Evolutionary conservation across 768 basidiomycete species (phyloP), one percentile per base, ranked within the genome.

Genomic region (Boletus fagicola): DNA sequence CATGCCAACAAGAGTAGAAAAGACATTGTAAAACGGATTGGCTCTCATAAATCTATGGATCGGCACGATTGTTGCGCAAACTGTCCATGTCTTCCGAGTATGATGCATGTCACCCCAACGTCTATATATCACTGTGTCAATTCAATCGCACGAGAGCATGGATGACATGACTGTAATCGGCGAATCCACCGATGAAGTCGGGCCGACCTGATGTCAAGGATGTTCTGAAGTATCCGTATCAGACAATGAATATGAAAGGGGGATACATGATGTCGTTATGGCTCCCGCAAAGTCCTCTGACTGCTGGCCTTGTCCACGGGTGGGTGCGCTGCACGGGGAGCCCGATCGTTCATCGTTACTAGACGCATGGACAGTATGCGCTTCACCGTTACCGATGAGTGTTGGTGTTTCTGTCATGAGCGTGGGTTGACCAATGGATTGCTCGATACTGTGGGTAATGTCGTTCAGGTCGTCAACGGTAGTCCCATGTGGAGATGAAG

Each of bases 131-230:
- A 55, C 30, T 47, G 53, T 62, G 54, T 47, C 48, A 33, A 49
- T 56, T 53, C 44, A 53, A 53, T 57, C 46, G 40, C 43, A 39
- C 36, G 44, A 51, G 54, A 56, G 59, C 45, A 53, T 33, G 24
- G 43, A 44, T 50, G 52, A 49, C 44, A 56, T 38, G 60, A 36
- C 43, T 58, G 33, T 54, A 62, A 58, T 58, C 42, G 49, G 59
- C 28, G 46, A 50, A 53, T 61, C 60, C 53, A 51, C 79, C 5
- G 77, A 76, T 30, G 79, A 77, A 50, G 81, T 80, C 40, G 76
- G 76, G 39, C 80, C 68, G 47, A 72, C 68, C 54, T 76, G 77
- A 63, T 79, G 82, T 55, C 72, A 67, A 47, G 51, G 54, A 33
- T 59, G 61, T 52, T 58, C 63, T 63, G 62, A 54, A 56, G 57